Evolutionary conservation across 305 asterid genomes (phyloP), one percentile per base, ranked within the genome.

Genomic region (Euphrasia arctica): DNA sequence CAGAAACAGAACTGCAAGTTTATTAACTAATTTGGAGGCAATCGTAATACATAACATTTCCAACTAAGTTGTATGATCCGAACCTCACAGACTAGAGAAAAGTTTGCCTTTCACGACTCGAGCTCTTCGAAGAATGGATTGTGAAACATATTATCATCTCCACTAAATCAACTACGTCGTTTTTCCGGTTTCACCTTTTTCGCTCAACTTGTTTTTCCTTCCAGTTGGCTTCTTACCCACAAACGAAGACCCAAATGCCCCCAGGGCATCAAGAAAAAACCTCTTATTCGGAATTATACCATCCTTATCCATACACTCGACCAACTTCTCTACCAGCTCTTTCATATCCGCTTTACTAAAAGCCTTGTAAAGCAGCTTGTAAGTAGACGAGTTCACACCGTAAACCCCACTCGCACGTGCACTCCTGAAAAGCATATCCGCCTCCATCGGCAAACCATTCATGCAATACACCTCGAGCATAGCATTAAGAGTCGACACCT

Each of bases 401-500:
- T 87, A 80, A 66, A 49, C 56, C 73, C 42, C 67, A 29, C 72
- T 41, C 22, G 70, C 52, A 72, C 78, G 85, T 50, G 69, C 75
- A 56, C 70, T 79, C 80, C 85, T 88, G 67, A 89, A 92, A 62
- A 89, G 89, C 67, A 42, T 10, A 57, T 82, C 78, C 0, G 97
- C 98, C 78, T 89, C 98, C 81, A 84, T 51, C n/a, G 88, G 88
- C 50, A 89, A 81, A 58, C 76, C 81, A 43, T 92, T 92, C 82
- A 64, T 85, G 82, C 97, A 89, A 62, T 87, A 92, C 28, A 78
- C 88, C 0, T 92, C 96, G 10, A 92, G 93, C 96, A 92, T 89
- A n/a, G 95, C 91, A 69, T 92, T 92, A 27, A 89, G 72, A 65
- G 96, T 89, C 7, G 98, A 89, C 11, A 74, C 82, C 66, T 80